A percentile compares a stretch with the other conserved stretches of the same genome.
These are phyloP conservation scores for Aurinia saxatilis DNA, from an alignment of 345 rosid species.

Conservation along the genomic window DNA sequence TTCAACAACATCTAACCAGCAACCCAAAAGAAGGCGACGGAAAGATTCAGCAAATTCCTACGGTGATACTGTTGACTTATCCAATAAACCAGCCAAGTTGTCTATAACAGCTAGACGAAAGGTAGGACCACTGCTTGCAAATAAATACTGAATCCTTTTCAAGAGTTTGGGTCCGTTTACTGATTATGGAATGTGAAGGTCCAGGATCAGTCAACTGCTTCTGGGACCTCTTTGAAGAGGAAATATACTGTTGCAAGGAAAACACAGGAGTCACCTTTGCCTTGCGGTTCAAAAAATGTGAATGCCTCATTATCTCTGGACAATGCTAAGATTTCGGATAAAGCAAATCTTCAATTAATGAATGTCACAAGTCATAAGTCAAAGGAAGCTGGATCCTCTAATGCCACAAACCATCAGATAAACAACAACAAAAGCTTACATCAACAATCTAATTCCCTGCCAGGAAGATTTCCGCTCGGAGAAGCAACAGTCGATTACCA, in stretches of 20 bases:
- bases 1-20: constrained; percentile 42
- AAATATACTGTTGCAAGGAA: constrained; percentile 46
- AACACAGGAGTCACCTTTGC: constrained; percentile 34
- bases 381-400: constrained; percentile 46
- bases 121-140: constrained; percentile 31
- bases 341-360: constrained; percentile 39
- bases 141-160: constrained; percentile 22
- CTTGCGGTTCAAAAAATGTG: constrained; percentile 38
- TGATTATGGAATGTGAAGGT: constrained; percentile 33
- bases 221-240: constrained; percentile 44
- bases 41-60: constrained; percentile 49
- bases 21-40: constrained; percentile 72
- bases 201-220: constrained; percentile 36
- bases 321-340: constrained; percentile 46
- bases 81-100: constrained; percentile 47
- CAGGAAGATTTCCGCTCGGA: constrained; percentile 34
- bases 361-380: constrained; percentile 35
- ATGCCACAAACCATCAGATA: constrained; percentile 35
- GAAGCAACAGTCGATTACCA: constrained; percentile 29
- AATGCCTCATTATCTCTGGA: constrained; percentile 33
- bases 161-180: constrained; percentile 30
- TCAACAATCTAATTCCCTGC: constrained; percentile 38
- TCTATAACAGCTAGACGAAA: constrained; percentile 35
- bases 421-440: constrained; percentile 42
- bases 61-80: constrained; percentile 35